A percentile compares a stretch with the other conserved stretches of the same genome.
These are phyloP conservation scores for Alternaria tenuissima DNA, from an alignment of 2,329 filamentous ascomycete species.

Conservation along the genomic window DNA sequence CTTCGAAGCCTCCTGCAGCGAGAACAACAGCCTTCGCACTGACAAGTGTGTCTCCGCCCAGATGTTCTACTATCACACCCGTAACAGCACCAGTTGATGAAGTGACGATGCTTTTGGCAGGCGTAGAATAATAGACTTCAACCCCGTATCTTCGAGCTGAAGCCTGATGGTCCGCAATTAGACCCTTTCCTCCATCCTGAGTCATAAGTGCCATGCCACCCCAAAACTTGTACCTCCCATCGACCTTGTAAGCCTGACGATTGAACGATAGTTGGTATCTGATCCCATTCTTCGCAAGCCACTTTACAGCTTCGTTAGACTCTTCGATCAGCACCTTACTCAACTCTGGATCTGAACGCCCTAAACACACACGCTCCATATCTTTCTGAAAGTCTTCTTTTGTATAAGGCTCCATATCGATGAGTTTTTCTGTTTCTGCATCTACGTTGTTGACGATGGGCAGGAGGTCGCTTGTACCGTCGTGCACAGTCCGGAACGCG, in stretches of 20 bases:
- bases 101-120: slow-evolving; percentile 53
- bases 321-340: slow-evolving; percentile 61
- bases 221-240: slow-evolving; percentile 70
- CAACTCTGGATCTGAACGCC: slow-evolving; percentile 62
- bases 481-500: slow-evolving; percentile 66
- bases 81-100: slow-evolving; percentile 44
- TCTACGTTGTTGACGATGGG: slow-evolving; percentile 68
- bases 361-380: slow-evolving; percentile 64
- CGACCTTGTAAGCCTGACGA: slow-evolving; percentile 70
- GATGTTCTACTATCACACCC: slow-evolving; percentile 44
- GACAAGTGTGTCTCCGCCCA: slow-evolving; percentile 39
- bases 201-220: slow-evolving; percentile 69
- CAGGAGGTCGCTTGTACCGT: slow-evolving; percentile 64
- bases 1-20: slow-evolving; percentile 71
- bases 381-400: slow-evolving; percentile 63
- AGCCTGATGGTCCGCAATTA: slow-evolving; percentile 60
- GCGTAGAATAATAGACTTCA: slow-evolving; percentile 57
- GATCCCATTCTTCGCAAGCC: slow-evolving; percentile 63
- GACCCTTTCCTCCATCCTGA: slow-evolving; percentile 66
- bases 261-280: slow-evolving; percentile 70
- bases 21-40: slow-evolving; percentile 58
- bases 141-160: slow-evolving; percentile 58
- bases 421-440: slow-evolving; percentile 55
- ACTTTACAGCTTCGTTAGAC: slow-evolving; percentile 61
- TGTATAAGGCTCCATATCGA: slow-evolving; percentile 68